Conservation (phyloP, 768 basidiomycete species). For the Russula emetica region DNA sequence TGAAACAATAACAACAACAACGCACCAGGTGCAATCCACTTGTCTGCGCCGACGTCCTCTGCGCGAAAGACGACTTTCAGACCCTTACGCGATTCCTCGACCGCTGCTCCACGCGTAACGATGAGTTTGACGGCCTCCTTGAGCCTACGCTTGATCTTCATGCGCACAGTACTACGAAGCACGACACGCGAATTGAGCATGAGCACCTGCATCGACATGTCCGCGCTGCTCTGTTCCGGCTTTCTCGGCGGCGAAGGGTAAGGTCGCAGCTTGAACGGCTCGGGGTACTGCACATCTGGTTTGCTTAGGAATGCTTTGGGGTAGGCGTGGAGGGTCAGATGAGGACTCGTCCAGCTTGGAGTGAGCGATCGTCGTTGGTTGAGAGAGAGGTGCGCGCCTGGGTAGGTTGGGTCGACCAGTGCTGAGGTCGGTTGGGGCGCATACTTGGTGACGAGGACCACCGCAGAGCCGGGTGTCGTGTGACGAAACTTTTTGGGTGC, state of each 20-base stretch:
- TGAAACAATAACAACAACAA: no score
- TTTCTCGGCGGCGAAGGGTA: background rate
- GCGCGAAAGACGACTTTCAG: background rate
- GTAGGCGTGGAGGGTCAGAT: slow-evolving; percentile 5
- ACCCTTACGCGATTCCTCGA: background rate
- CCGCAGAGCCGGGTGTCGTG: no score
- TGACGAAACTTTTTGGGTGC: background rate
- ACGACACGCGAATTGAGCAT: background rate
- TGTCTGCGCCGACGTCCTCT: slow-evolving; percentile 17
- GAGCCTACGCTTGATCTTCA: background rate
- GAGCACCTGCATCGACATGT: slow-evolving; percentile 9
- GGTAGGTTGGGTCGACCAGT: slow-evolving; percentile 15
- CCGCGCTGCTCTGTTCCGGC: background rate
- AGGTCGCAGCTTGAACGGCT: slow-evolving; percentile 9
- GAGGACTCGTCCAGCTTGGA: background rate
- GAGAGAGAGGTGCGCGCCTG: slow-evolving; percentile 7
- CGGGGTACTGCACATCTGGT: background rate
- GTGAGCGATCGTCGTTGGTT: background rate
- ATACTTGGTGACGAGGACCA: slow-evolving; percentile 1
- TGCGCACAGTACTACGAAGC: background rate
- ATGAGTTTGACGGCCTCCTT: slow-evolving; percentile 10
- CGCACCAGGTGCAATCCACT: slow-evolving; percentile 20
- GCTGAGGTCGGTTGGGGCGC: no score
- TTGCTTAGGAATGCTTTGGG: slow-evolving; percentile 18
- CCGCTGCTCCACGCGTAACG: slow-evolving; percentile 16